Percentiles rank a stretch among this genome's conserved stretches.
phyloP scores from a whole-genome alignment of 768 basidiomycete species.

The Coprinopsis sp. region DNA sequence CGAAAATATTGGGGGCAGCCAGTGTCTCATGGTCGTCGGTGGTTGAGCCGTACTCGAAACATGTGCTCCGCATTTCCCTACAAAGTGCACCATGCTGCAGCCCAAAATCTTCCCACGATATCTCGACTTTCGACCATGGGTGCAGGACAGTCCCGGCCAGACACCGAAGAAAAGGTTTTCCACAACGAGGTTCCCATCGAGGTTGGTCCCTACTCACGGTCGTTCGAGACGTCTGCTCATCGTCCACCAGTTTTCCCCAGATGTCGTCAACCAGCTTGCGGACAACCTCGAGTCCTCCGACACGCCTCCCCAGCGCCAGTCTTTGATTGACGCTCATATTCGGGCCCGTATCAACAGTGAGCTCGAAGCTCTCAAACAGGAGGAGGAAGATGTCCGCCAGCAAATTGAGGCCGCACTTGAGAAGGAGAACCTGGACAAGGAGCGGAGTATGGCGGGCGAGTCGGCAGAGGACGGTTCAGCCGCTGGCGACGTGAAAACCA shows the following conservation, averaged over 20 bases:
- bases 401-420: constrained; percentile 79
- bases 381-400: constrained; percentile 64
- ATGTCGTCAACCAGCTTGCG: constrained; percentile 75
- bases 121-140: constrained; percentile 44
- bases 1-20: constrained; percentile 1
- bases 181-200: constrained; percentile 50
- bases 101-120: background rate
- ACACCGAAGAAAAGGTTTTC: constrained; percentile 54
- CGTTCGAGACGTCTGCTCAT: background rate
- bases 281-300: constrained; percentile 56
- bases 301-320: constrained; percentile 65
- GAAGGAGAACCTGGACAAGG: constrained; percentile 83
- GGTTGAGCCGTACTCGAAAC: background rate
- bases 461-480: constrained; percentile 23
- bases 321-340: constrained; percentile 68
- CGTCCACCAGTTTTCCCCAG: constrained; percentile 64
- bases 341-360: constrained; percentile 68
- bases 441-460: constrained; percentile 49
- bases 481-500: constrained; percentile 49
- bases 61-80: background rate
- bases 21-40: background rate
- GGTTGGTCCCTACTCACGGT: constrained; percentile 26
- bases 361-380: constrained; percentile 55
- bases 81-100: background rate
- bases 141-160: constrained; percentile 59